A percentile compares a stretch with the other conserved stretches of the same genome.
phyloP scores from a whole-genome alignment of 306 rosid genomes.

The Vicia sativa region DNA sequence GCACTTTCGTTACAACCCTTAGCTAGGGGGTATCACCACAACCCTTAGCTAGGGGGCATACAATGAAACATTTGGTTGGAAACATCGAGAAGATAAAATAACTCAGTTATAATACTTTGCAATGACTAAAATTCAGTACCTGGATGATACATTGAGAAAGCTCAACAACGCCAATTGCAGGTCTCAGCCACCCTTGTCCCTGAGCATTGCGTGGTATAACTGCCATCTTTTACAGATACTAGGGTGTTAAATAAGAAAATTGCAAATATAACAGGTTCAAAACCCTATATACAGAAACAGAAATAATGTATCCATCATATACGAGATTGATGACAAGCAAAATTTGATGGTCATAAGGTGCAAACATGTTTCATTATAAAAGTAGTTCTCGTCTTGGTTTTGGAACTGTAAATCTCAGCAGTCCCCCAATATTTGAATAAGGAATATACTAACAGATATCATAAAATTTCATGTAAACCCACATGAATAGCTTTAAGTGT shows the following conservation, averaged over 20 bases:
- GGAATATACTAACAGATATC: conserved; percentile 3
- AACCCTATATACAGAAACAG: conserved; percentile 27
- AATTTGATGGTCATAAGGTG: conserved; percentile 15
- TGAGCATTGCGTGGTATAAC: conserved; percentile 88
- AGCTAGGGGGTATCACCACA: too few relatives aligned
- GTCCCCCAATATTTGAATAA: conserved; percentile 12
- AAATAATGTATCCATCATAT: conserved; percentile 24
- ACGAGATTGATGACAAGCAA: conserved; percentile 26
- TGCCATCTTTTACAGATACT: conserved; percentile 73
- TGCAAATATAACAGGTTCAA: conserved; percentile 26
- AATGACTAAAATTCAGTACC: conserved; percentile 52
- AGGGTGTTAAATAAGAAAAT: conserved; percentile 34
- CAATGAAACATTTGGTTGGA: not conserved
- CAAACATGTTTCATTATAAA: conserved; percentile 24
- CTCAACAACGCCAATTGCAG: conserved; percentile 94
- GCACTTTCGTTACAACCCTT: too few relatives aligned
- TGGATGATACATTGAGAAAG: conserved; percentile 96
- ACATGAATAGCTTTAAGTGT: not conserved
- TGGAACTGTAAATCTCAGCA: conserved; percentile 8
- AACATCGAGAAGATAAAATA: not conserved
- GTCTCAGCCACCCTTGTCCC: conserved; percentile 99
- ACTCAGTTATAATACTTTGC: conserved; percentile 7
- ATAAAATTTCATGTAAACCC: conserved; percentile 1
- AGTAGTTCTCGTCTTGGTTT: conserved; percentile 24
- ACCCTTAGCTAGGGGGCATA: conserved; percentile 13